Conservation (phyloP, 306 rosid species). For the Prunus armeniaca region DNA sequence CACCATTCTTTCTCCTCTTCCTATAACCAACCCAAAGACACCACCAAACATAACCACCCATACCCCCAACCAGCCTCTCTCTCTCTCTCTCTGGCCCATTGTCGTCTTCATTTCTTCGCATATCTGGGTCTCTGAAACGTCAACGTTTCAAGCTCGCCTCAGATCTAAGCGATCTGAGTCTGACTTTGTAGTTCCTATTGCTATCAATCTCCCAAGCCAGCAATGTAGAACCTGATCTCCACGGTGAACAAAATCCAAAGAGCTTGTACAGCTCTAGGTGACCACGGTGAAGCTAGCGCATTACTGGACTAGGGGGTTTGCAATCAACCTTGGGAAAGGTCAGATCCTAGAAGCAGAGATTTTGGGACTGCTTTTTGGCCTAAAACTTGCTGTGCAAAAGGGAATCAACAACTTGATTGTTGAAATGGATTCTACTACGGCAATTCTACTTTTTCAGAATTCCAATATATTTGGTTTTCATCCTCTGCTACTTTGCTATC, state of each 20-base stretch:
- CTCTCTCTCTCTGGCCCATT: not conserved
- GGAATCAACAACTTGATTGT: no score
- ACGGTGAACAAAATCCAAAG: constrained; percentile 90
- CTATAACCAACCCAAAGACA: no score
- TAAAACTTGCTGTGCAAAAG: no score
- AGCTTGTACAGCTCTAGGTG: constrained; percentile 94
- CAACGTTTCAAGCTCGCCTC: constrained; percentile 3
- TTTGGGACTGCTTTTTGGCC: constrained; percentile 18
- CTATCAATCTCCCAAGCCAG: constrained; percentile 2
- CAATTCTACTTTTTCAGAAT: no score
- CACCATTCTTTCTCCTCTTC: no score
- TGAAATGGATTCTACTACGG: no score
- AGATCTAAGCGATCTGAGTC: constrained; percentile 22
- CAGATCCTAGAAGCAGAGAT: no score
- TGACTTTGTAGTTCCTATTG: constrained; percentile 3
- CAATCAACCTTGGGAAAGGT: no score
- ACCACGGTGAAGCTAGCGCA: constrained; percentile 80
- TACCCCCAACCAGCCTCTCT: no score
- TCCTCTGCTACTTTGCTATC: not conserved
- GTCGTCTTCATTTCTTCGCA: not conserved
- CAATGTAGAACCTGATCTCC: constrained; percentile 79
- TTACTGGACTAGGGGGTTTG: constrained; percentile 30
- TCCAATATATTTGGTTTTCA: no score
- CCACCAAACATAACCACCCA: no score
- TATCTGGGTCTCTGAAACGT: constrained; percentile 15